Evolutionary conservation across 2,329 filamentous ascomycete genomes (phyloP), one percentile per base, ranked within the genome.

Genomic region (Fusarium sp.): DNA sequence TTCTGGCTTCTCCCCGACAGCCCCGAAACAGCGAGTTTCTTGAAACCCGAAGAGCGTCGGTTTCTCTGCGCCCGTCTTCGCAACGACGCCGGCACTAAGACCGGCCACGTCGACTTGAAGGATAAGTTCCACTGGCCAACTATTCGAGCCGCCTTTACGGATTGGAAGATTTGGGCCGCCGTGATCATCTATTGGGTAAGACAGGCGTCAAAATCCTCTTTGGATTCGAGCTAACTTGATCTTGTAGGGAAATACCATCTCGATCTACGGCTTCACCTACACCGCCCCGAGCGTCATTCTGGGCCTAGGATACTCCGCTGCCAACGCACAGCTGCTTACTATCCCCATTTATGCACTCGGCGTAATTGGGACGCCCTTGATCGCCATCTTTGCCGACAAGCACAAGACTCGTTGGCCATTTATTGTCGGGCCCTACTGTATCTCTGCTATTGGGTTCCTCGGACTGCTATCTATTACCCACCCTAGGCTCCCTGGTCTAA

Each of bases 91-190:
- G 18, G 18, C 18, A 23, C 18, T 2, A 23, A 23, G 18, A 23
- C 18, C 18, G 18, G 18, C 4, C 18, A 23, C 4, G 18, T 23
- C 18, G 18, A 23, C 18, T 4, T 18, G 31, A 16, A 18, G 4
- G 60, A 63, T 10, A 37, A 28, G 36, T 59, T 63, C 30, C 31
- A 59, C 8, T 60, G 54, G 60, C 31, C 23, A 4, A 34, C 16
- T 12, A 40, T 63, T 36, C 44, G 10, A 18, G 43, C 31, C 2
- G 40, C 34, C 12, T 31, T 63, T n/a, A 11, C 30, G 3, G 60
- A 63, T 18, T 63, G 60, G 60, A 63, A 60, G 41, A 54, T 63
- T 16, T 63, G 55, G 54, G 37, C 54, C 13, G 34, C 60, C 7
- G 53, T 62, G 13, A 36, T 62, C 34, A 51, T 62, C n/a, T 62